These are phyloP conservation scores for Mycena galopus DNA, from an alignment of 768 basidiomycete species.

Conservation along the genomic window DNA sequence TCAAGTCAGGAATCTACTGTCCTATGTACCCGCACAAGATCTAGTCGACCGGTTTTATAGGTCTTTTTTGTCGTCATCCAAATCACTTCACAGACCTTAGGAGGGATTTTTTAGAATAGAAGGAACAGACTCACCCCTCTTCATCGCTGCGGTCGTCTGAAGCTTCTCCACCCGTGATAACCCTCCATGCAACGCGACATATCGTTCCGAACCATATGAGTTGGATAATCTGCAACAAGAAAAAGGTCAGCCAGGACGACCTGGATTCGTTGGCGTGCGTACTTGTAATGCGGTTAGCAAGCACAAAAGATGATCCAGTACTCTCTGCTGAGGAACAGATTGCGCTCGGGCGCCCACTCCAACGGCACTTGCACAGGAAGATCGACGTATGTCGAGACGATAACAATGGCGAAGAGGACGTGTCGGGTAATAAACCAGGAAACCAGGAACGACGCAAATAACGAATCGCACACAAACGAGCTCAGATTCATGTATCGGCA, in stretches of 20 bases:
- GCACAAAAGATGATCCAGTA: slow-evolving; percentile 62
- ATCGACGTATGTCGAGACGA: slow-evolving; percentile 72
- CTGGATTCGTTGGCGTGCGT: slow-evolving; percentile 38
- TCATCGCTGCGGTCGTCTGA: slow-evolving; percentile 91
- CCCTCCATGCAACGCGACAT: slow-evolving; percentile 84
- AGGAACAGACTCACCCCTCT: slow-evolving; percentile 62
- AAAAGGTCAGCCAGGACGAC: slow-evolving; percentile 33
- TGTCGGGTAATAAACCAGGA: slow-evolving; percentile 95
- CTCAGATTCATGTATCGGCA: slow-evolving; percentile 82
- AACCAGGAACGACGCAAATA: slow-evolving; percentile 86
- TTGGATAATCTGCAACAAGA: slow-evolving; percentile 69
- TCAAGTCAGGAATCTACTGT: slow-evolving; percentile 10
- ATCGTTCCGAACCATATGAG: slow-evolving; percentile 91
- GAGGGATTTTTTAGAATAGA: not conserved
- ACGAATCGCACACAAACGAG: slow-evolving; percentile 74
- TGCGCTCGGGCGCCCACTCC: slow-evolving; percentile 70
- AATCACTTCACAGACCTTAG: slow-evolving; percentile 29
- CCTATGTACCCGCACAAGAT: not conserved
- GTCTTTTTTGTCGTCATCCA: slow-evolving; percentile 47
- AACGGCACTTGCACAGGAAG: slow-evolving; percentile 61
- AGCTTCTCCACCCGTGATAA: slow-evolving; percentile 79
- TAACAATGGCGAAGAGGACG: slow-evolving; percentile 79
- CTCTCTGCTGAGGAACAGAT: slow-evolving; percentile 65
- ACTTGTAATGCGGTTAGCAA: slow-evolving; percentile 76
- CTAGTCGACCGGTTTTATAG: slow-evolving; percentile 7